Evolutionary conservation across 495 filamentous ascomycete species (phyloP).

Genomic region (Podospora fimiseda): DNA sequence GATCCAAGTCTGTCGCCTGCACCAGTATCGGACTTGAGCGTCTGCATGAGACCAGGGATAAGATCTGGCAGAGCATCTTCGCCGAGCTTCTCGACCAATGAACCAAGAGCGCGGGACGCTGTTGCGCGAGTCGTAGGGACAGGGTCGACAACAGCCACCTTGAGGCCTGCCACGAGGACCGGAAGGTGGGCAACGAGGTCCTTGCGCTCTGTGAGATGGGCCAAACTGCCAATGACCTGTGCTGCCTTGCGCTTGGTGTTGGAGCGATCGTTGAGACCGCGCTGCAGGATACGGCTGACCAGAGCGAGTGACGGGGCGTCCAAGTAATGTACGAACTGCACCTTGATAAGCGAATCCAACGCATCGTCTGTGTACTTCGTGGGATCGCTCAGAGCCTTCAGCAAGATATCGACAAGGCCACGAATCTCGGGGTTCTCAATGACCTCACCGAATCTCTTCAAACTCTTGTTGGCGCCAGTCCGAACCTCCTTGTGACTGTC

Average conservation of each 20-base stretch:
- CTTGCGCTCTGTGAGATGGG: conserved; percentile 92
- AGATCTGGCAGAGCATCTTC: conserved; percentile 96
- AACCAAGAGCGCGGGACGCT: conserved; percentile 91
- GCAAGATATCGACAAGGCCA: conserved; percentile 75
- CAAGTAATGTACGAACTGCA: conserved; percentile 91
- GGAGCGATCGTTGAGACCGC: conserved; percentile 82
- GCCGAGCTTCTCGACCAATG: conserved; percentile 91
- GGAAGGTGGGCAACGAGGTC: conserved; percentile 88
- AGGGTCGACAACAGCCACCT: conserved; percentile 84
- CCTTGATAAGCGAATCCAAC: conserved; percentile 87
- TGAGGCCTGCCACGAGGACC: conserved; percentile 84
- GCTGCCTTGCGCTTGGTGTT: conserved; percentile 91
- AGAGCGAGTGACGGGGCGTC: conserved; percentile 92
- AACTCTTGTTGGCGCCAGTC: conserved; percentile 81
- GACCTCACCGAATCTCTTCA: conserved; percentile 96
- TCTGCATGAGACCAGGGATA: conserved; percentile 94
- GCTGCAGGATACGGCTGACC: conserved; percentile 89
- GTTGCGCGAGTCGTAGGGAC: conserved; percentile 96
- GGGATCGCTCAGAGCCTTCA: conserved; percentile 94
- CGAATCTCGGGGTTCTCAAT: conserved; percentile 98
- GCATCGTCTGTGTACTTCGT: conserved; percentile 97
- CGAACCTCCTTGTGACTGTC: conserved; percentile 98
- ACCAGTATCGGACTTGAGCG: conserved; percentile 92
- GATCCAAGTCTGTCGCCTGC: conserved; percentile 93
- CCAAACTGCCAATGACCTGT: conserved; percentile 94